Conservation (phyloP, 768 basidiomycete genomes). For the Clitopilus passeckerianus region DNA sequence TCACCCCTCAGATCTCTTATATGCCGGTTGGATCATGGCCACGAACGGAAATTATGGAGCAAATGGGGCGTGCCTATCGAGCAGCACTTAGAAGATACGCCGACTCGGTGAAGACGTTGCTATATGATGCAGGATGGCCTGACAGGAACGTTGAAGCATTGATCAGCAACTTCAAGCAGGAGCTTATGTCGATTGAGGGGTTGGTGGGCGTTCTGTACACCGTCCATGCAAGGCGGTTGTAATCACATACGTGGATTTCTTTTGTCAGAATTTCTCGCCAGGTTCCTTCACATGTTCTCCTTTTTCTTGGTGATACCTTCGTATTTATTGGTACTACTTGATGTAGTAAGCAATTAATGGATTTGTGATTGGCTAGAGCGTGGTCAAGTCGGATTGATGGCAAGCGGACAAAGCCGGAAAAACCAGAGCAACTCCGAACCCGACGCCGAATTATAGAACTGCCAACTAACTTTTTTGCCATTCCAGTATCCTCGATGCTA, state of each 20-base stretch:
- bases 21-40: slow-evolving; percentile 60
- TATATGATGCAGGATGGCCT: slow-evolving; percentile 33
- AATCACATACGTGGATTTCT: not conserved
- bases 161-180: slow-evolving; percentile 35
- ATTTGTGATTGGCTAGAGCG: not conserved
- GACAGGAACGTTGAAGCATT: slow-evolving; percentile 32
- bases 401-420: slow-evolving; percentile 16
- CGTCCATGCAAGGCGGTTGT: slow-evolving; percentile 34
- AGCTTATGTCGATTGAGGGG: slow-evolving; percentile 41
- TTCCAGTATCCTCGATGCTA: slow-evolving; percentile 45
- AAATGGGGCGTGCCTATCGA: slow-evolving; percentile 38
- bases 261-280: not conserved
- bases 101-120: slow-evolving; percentile 42
- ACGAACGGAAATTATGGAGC: slow-evolving; percentile 10
- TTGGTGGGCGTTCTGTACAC: slow-evolving; percentile 44
- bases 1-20: slow-evolving; percentile 24
- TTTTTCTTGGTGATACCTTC: not conserved
- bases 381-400: not conserved
- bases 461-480: slow-evolving; percentile 17
- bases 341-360: too few species aligned
- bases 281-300: not conserved
- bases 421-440: slow-evolving; percentile 13
- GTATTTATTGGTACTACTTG: not conserved
- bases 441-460: slow-evolving; percentile 16
- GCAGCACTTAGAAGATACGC: slow-evolving; percentile 35